Conservation (phyloP, 129 eudicot species). For the Erigeron canadensis region DNA sequence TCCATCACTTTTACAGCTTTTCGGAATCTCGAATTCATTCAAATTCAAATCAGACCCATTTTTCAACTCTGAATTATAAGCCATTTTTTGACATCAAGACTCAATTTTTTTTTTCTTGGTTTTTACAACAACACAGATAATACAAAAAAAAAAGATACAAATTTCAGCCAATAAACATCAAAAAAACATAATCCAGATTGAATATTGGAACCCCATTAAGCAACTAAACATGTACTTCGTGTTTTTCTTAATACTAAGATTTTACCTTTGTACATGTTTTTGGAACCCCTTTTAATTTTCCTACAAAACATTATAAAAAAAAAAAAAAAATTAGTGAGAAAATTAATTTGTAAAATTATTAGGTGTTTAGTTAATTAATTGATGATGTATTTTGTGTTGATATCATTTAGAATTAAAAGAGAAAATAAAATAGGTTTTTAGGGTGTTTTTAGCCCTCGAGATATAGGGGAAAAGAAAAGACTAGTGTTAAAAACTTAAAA, state of each 20-base stretch:
- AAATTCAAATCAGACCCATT: constrained; percentile 37
- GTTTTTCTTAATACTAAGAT: constrained; percentile 3
- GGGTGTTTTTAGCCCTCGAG: constrained; percentile 29
- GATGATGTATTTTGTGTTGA: constrained; percentile 27
- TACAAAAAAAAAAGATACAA: constrained; percentile 25
- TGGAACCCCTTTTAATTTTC: constrained; percentile 23
- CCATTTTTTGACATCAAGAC: constrained; percentile 53
- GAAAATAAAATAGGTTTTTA: constrained; percentile 15
- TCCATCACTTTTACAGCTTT: constrained; percentile 26
- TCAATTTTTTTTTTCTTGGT: constrained; percentile 10
- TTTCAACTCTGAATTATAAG: constrained; percentile 42
- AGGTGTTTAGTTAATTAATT: constrained; percentile 23
- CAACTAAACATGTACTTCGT: too few species aligned
- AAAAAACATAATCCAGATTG: constrained; percentile 21
- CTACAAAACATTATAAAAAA: constrained; percentile 26
- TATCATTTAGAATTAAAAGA: constrained; percentile 28
- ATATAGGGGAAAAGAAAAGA: constrained; percentile 28
- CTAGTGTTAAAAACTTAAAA: constrained; percentile 31
- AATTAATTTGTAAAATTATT: constrained; percentile 24
- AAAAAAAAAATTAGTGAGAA: constrained; percentile 21
- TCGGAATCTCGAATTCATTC: constrained; percentile 30
- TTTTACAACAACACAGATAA: constrained; percentile 22
- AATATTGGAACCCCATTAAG: constrained; percentile 12
- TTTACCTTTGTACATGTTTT: constrained; percentile 36
- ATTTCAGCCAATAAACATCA: background rate